Evolutionary conservation across 2,329 filamentous ascomycete species (phyloP).

Genomic region (Nemania bipapillata): DNA sequence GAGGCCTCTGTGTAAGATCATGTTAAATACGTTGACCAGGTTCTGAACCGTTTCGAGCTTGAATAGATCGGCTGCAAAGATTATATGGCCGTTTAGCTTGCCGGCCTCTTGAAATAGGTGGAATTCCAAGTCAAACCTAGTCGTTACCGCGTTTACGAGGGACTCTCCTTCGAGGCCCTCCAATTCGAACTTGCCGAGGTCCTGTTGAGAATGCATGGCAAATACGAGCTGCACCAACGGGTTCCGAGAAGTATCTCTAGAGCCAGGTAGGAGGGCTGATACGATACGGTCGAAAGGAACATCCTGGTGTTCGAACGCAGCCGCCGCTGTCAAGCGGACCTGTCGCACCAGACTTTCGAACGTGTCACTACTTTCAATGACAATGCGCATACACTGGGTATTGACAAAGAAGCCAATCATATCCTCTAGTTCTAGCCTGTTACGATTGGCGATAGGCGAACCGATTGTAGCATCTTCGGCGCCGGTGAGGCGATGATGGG

Average conservation of each 20-base stretch:
- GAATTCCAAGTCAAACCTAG: conserved; percentile 32
- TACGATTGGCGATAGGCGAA: conserved; percentile 26
- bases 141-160: not conserved
- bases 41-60: conserved; percentile 20
- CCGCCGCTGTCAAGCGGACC: conserved; percentile 22
- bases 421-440: conserved; percentile 25
- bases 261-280: conserved; percentile 27
- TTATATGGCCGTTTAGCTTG: conserved; percentile 21
- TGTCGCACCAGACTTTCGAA: conserved; percentile 32
- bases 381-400: conserved; percentile 30
- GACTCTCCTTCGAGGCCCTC: conserved; percentile 25
- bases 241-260: conserved; percentile 27
- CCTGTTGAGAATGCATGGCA: conserved; percentile 28
- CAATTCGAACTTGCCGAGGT: conserved; percentile 30
- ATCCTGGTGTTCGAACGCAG: conserved; percentile 29
- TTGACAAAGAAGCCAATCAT: conserved; percentile 36
- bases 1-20: conserved; percentile 18
- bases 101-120: conserved; percentile 21
- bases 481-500: conserved; percentile 32
- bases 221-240: conserved; percentile 29
- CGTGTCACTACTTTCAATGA: conserved; percentile 12
- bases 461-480: conserved; percentile 31
- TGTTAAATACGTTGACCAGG: conserved; percentile 18
- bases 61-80: conserved; percentile 29
- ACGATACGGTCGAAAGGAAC: conserved; percentile 32